These are phyloP conservation scores for Onygenales sp. DNA, from an alignment of 2,329 filamentous ascomycete genomes.

Conservation along the genomic window DNA sequence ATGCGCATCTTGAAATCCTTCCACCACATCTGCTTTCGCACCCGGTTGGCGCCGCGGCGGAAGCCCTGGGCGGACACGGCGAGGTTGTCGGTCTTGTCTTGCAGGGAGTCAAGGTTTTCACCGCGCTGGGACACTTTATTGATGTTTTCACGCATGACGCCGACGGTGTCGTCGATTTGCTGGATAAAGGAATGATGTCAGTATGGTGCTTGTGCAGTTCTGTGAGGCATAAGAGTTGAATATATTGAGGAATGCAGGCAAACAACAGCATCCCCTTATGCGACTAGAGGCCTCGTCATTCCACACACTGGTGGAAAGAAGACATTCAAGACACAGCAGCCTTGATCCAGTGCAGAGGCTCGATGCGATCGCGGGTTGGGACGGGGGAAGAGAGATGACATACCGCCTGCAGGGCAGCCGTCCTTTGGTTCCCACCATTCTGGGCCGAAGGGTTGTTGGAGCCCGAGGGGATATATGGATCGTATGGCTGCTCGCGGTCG, in stretches of 20 bases:
- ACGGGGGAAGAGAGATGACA: constrained; percentile 32
- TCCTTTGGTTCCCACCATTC: constrained; percentile 53
- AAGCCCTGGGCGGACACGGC: constrained; percentile 90
- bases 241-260: too few species aligned
- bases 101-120: constrained; percentile 73
- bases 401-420: constrained; percentile 75
- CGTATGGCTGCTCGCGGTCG: constrained; percentile 55
- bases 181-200: constrained; percentile 30
- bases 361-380: neutral
- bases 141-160: constrained; percentile 95
- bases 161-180: constrained; percentile 97
- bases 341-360: neutral
- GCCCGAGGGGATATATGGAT: constrained; percentile 77
- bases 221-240: too few species aligned
- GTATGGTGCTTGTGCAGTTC: neutral
- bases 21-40: constrained; percentile 99
- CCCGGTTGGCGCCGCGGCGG: constrained; percentile 89
- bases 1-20: constrained; percentile 99
- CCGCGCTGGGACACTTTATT: constrained; percentile 93
- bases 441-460: constrained; percentile 45
- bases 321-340: too few species aligned
- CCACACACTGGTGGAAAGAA: too few species aligned
- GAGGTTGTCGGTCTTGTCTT: constrained; percentile 89
- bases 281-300: too few species aligned
- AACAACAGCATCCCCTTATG: too few species aligned